Evolutionary conservation across 805 yeast genomes (phyloP).

Genomic region (Candida palmyrensis): DNA sequence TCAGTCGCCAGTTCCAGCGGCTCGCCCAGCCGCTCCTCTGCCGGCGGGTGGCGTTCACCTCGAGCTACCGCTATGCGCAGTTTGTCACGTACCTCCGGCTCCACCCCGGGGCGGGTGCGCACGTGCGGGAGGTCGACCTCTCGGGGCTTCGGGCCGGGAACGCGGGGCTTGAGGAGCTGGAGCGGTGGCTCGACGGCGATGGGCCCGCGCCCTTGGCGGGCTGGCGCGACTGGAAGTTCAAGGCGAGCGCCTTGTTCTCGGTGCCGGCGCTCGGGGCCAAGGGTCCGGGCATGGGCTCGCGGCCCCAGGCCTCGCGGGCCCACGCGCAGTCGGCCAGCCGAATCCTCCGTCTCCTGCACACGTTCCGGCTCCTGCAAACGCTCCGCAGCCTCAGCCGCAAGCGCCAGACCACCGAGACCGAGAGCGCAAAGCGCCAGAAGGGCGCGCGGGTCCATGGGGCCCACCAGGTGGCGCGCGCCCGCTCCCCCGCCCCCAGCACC

Average conservation of each 20-base stretch:
- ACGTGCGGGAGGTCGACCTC: constrained; percentile 55
- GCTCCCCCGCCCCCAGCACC: constrained; percentile 3
- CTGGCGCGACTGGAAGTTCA: constrained; percentile 90
- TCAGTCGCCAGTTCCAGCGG: constrained; percentile 45
- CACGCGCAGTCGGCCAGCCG: constrained; percentile 10
- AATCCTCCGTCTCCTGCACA: constrained; percentile 14
- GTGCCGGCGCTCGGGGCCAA: no score
- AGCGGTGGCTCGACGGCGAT: neutral
- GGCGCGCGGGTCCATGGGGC: neutral
- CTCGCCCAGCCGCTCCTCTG: constrained; percentile 55
- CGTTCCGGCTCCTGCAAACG: no score
- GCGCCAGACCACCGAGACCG: constrained; percentile 7
- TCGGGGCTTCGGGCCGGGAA: constrained; percentile 40
- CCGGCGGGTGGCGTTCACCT: constrained; percentile 47
- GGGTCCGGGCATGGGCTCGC: no score
- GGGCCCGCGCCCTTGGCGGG: constrained; percentile 44
- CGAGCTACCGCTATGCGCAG: constrained; percentile 79
- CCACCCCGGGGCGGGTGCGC: constrained; percentile 49
- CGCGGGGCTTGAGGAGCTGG: constrained; percentile 11
- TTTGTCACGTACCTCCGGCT: constrained; percentile 64
- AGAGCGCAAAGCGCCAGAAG: constrained; percentile 1
- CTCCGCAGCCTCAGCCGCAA: no score
- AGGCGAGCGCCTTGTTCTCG: constrained; percentile 63
- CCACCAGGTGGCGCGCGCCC: neutral
- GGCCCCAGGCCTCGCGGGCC: constrained; percentile 13